Conservation (phyloP, 768 basidiomycete genomes). For the Tulasnella sp. region DNA sequence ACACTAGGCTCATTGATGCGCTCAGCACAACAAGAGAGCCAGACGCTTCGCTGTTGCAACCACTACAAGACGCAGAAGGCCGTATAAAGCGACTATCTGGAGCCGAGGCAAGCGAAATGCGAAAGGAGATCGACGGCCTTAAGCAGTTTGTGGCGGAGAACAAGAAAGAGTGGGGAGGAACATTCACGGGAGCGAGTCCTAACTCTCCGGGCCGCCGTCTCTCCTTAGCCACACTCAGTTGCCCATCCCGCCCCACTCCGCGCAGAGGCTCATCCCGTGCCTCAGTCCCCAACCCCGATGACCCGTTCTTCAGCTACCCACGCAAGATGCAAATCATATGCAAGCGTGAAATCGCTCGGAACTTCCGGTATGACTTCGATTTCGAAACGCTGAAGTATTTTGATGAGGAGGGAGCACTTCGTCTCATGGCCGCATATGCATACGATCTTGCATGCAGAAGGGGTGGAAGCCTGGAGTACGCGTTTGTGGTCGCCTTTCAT, state of each 20-base stretch:
- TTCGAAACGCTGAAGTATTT: conserved; percentile 23
- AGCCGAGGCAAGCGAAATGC: conserved; percentile 19
- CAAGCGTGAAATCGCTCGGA: conserved; percentile 38
- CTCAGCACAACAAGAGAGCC: neutral
- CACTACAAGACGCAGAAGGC: conserved; percentile 30
- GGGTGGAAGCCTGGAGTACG: neutral
- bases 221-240: neutral
- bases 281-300: neutral
- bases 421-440: conserved; percentile 41
- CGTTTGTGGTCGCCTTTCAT: neutral
- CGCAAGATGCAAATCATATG: conserved; percentile 32
- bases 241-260: no score
- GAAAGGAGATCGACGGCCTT: conserved; percentile 30
- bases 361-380: conserved; percentile 26
- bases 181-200: neutral
- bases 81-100: conserved; percentile 20
- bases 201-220: neutral
- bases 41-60: conserved; percentile 27
- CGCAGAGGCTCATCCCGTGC: neutral
- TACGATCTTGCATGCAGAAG: conserved; percentile 30
- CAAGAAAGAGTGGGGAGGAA: neutral
- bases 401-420: conserved; percentile 24
- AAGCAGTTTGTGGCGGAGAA: conserved; percentile 29
- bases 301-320: conserved; percentile 25
- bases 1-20: conserved; percentile 2